Evolutionary conservation across 805 yeast species (phyloP), one percentile per base, ranked within the genome.

Genomic region (Wilhelminamyces savonicus): DNA sequence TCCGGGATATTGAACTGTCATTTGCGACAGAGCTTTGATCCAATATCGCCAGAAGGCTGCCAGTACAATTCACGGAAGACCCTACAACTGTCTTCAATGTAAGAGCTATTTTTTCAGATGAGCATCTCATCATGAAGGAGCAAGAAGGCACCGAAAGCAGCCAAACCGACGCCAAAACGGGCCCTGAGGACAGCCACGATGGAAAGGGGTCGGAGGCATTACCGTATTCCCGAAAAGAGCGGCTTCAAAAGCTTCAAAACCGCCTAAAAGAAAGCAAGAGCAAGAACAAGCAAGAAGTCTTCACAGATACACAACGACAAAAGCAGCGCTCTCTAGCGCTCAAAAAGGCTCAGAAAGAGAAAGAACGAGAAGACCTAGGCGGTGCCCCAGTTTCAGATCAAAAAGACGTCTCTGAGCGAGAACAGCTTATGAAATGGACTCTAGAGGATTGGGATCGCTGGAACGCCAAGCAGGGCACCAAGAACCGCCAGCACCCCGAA

Each of bases 391-490:
- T 23, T 8, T 19, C 24, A 18, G 19, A 24, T 15, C 24, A 25
- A 23, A 29, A 24, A 21, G 24, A 26, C 18, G 16, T 13, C 13
- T 21, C 28, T 4, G 23, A 32, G 8, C 29, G 41, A 12, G 35
- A 36, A 11, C 27, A 35, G 17, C 34, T 28, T 14, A 18, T 32
- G 26, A 39, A 41, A 19, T 47, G 28, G 60, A 69, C 82, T 0
- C 67, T 79, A 4, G 82, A 75, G 30, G 83, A 82, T 30, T 66
- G 75, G 32, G 82, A 77, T 39, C 58, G 60, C 31, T 81, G 87
- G 87, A 71, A 76, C 15, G 55, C 44, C 17, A 66, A 62, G 30
- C 46, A 54, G 32, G 53, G 44, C 24, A 30, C 19, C 15, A 15
- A 39, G 5, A 52, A 57, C 6, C 37, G 39, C 5, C 41, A 41